Evolutionary conservation across 1,284 basidiomycete genomes (phyloP).

Genomic region (Flammula alnicola): DNA sequence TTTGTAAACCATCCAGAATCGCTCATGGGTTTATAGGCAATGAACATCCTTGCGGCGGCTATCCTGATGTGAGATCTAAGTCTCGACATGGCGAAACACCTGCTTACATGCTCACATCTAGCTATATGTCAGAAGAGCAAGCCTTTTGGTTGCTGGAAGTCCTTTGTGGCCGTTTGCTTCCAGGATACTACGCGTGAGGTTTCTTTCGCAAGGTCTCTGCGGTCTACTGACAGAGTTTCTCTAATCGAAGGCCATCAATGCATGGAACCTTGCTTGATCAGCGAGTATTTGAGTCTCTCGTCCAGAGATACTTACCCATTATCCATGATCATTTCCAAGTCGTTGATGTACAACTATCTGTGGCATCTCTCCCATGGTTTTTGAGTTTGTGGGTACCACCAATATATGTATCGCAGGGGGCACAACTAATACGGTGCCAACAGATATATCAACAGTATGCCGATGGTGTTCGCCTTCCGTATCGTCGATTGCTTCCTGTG

Average conservation of each 20-base stretch:
- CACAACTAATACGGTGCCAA: slow-evolving; percentile 2
- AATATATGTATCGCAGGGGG: background rate
- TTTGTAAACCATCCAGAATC: background rate
- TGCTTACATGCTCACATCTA: slow-evolving; percentile 38
- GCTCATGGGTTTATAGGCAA: slow-evolving; percentile 63
- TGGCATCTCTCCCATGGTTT: slow-evolving; percentile 99
- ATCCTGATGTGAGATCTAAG: slow-evolving; percentile 75
- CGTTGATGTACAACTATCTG: slow-evolving; percentile 96
- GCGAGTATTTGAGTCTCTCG: slow-evolving; percentile 97
- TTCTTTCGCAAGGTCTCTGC: background rate
- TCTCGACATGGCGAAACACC: background rate
- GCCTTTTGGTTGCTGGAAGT: slow-evolving; percentile 98
- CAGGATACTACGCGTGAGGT: slow-evolving; percentile 94
- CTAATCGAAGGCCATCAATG: slow-evolving; percentile 84
- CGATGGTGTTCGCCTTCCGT: slow-evolving; percentile 98
- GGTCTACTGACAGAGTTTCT: slow-evolving; percentile 8
- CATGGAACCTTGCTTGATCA: slow-evolving; percentile 98
- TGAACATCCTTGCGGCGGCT: slow-evolving; percentile 93
- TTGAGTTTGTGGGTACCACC: slow-evolving; percentile 74
- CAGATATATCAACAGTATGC: slow-evolving; percentile 98
- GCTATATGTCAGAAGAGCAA: slow-evolving; percentile 99
- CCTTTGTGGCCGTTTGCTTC: slow-evolving; percentile 91
- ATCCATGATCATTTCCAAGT: slow-evolving; percentile 92
- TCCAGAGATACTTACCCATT: slow-evolving; percentile 86
- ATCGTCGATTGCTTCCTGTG: slow-evolving; percentile 99